A percentile compares a stretch with the other conserved stretches of the same genome.
Evolutionary conservation across 768 basidiomycete genomes (phyloP).

Genomic region (Sistotremastrum niveocremeum): DNA sequence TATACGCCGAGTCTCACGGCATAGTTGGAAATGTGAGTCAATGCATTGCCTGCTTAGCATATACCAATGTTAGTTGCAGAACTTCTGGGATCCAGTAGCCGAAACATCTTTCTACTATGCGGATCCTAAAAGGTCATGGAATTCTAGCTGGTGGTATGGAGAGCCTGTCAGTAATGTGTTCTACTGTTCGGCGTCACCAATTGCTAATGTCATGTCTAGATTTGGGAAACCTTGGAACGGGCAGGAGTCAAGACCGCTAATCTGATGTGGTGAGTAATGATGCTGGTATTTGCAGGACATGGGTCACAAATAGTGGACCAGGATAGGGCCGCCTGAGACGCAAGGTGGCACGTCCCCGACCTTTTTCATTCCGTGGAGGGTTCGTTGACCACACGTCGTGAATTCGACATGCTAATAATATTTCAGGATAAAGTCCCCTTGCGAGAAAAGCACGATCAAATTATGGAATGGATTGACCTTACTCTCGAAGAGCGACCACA

Average conservation of each 20-base stretch:
- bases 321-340: slow-evolving; percentile 77
- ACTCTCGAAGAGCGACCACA: slow-evolving; percentile 59
- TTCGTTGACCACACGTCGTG: slow-evolving; percentile 15
- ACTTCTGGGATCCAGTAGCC: slow-evolving; percentile 71
- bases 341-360: slow-evolving; percentile 49
- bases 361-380: slow-evolving; percentile 72
- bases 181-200: not conserved
- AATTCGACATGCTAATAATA: not conserved
- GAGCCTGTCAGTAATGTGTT: slow-evolving; percentile 50
- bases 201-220: slow-evolving; percentile 26
- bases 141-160: slow-evolving; percentile 73
- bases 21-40: slow-evolving; percentile 71
- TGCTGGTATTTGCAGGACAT: not conserved
- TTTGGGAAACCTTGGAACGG: slow-evolving; percentile 81
- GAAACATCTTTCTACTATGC: slow-evolving; percentile 62
- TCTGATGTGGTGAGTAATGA: slow-evolving; percentile 68
- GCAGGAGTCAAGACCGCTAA: slow-evolving; percentile 69
- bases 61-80: slow-evolving; percentile 27
- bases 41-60: not conserved
- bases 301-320: slow-evolving; percentile 14
- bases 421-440: slow-evolving; percentile 46
- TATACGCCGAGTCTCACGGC: slow-evolving; percentile 82
- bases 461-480: slow-evolving; percentile 74
- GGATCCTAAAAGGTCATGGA: slow-evolving; percentile 43
- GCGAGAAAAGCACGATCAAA: slow-evolving; percentile 58